Conservation (phyloP, 176 grass and related monocot genomes). For the Elaeis guineensis region DNA sequence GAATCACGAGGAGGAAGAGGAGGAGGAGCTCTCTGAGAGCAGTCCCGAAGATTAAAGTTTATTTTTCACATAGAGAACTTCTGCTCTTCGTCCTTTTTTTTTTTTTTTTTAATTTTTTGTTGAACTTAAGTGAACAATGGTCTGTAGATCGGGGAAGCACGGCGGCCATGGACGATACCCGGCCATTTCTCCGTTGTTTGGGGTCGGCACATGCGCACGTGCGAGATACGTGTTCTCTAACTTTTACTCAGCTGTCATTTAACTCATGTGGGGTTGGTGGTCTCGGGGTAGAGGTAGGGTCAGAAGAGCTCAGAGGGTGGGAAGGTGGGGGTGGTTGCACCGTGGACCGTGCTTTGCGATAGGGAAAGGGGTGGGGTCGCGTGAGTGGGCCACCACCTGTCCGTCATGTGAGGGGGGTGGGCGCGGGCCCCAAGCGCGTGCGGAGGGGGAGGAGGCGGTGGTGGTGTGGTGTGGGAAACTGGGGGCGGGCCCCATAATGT, state of each 20-base stretch:
- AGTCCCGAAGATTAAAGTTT: not conserved
- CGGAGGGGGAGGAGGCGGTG: no score
- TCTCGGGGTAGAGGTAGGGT: not conserved
- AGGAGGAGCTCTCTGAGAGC: slow-evolving; percentile 3
- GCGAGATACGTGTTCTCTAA: no score
- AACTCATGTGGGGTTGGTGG: slow-evolving; percentile 5
- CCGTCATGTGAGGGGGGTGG: slow-evolving; percentile 13
- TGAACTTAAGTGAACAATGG: not conserved
- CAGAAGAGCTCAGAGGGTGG: not conserved
- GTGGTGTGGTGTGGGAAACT: no score
- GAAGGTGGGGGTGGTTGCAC: slow-evolving; percentile 11
- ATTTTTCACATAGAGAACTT: slow-evolving; percentile 8
- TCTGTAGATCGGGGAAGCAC: slow-evolving; percentile 15
- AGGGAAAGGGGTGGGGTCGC: no score
- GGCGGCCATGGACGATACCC: not conserved
- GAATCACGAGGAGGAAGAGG: not conserved
- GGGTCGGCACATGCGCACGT: not conserved
- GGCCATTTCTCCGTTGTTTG: slow-evolving; percentile 2
- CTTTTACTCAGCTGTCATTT: not conserved
- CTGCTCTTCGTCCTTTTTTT: not conserved
- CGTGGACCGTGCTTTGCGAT: slow-evolving; percentile 21
- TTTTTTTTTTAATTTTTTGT: slow-evolving; percentile 5
- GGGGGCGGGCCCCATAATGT: no score
- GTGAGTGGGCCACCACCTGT: slow-evolving; percentile 15
- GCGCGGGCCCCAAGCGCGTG: no score